Conservation (phyloP, 257 asterid species). For the Thymus mandschuricus region DNA sequence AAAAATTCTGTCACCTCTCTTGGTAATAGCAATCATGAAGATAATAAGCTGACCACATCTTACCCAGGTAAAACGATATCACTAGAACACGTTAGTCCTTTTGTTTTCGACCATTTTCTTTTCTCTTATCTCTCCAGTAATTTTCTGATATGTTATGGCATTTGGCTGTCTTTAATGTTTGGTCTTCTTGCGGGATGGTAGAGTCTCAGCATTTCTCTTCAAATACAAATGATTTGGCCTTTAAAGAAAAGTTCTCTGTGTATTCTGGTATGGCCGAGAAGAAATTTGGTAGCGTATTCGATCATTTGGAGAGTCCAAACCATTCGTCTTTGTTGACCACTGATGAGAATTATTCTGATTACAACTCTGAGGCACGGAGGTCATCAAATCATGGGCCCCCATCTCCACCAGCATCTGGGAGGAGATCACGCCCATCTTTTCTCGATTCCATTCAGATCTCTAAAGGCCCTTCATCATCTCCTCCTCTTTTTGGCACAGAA, state of each 20-base stretch:
- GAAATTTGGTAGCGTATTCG: conserved; percentile 42
- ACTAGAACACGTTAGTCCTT: conserved; percentile 7
- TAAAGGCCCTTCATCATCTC: conserved; percentile 57
- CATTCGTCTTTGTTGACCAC: conserved; percentile 53
- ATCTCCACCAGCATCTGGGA: conserved; percentile 57
- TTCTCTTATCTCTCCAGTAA: conserved; percentile 27
- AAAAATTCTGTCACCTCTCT: conserved; percentile 41
- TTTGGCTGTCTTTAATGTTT: conserved; percentile 26
- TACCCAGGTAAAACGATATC: conserved; percentile 53
- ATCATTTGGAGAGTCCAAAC: conserved; percentile 41
- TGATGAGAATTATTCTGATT: conserved; percentile 44
- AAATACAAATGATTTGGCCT: conserved; percentile 34
- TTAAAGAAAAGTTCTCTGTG: conserved; percentile 44
- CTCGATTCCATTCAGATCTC: conserved; percentile 84
- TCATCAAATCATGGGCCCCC: conserved; percentile 48
- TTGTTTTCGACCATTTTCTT: conserved; percentile 11
- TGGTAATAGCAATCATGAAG: conserved; percentile 40
- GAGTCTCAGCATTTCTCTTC: conserved; percentile 49
- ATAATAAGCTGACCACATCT: conserved; percentile 40
- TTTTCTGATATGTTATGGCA: conserved; percentile 27
- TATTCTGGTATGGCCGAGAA: conserved; percentile 51
- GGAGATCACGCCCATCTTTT: conserved; percentile 90
- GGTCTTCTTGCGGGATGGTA: conserved; percentile 38
- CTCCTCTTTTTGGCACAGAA: conserved; percentile 45
- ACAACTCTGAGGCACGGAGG: conserved; percentile 48